A percentile compares a stretch with the other conserved stretches of the same genome.
Evolutionary conservation across 2,329 filamentous ascomycete species (phyloP).

Genomic region (Neoscytalidium dimidiatum): DNA sequence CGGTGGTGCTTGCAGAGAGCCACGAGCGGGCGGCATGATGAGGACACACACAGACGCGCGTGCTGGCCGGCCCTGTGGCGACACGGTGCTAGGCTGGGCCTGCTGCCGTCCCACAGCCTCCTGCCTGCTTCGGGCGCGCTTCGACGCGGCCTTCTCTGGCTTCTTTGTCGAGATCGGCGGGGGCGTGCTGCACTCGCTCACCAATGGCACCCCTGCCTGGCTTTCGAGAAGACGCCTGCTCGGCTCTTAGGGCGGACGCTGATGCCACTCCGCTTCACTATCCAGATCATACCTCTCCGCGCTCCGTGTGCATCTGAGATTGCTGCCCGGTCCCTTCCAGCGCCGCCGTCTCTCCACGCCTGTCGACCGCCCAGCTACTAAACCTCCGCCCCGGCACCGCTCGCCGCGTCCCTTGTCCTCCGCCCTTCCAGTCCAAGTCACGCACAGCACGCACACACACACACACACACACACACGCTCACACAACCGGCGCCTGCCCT

Average conservation of each 20-base stretch:
- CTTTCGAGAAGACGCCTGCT: slow-evolving; percentile 14
- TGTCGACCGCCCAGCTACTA: slow-evolving; percentile 1
- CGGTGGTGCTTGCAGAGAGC: not conserved
- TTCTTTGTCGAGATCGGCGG: slow-evolving; percentile 16
- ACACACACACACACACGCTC: no score
- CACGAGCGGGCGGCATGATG: slow-evolving; percentile 12
- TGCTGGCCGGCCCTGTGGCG: slow-evolving; percentile 11
- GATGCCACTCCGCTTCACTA: slow-evolving; percentile 17
- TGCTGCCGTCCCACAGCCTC: slow-evolving; percentile 14
- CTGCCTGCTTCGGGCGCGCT: slow-evolving; percentile 15
- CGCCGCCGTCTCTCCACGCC: slow-evolving; percentile 13
- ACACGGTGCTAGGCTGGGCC: not conserved
- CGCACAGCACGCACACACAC: no score
- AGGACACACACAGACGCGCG: no score
- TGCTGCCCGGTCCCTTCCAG: slow-evolving; percentile 17
- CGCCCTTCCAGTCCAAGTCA: not conserved
- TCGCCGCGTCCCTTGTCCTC: slow-evolving; percentile 14
- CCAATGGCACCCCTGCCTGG: not conserved
- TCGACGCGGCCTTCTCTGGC: slow-evolving; percentile 17
- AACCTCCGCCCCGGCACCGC: slow-evolving; percentile 14
- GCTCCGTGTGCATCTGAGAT: slow-evolving; percentile 17
- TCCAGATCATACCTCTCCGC: slow-evolving; percentile 15
- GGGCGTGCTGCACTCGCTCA: slow-evolving; percentile 1
- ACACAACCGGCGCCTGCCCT: no score
- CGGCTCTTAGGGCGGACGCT: slow-evolving; percentile 16